These are phyloP conservation scores for Aspergillus haitiensis DNA, from an alignment of 495 filamentous ascomycete genomes.

Conservation along the genomic window DNA sequence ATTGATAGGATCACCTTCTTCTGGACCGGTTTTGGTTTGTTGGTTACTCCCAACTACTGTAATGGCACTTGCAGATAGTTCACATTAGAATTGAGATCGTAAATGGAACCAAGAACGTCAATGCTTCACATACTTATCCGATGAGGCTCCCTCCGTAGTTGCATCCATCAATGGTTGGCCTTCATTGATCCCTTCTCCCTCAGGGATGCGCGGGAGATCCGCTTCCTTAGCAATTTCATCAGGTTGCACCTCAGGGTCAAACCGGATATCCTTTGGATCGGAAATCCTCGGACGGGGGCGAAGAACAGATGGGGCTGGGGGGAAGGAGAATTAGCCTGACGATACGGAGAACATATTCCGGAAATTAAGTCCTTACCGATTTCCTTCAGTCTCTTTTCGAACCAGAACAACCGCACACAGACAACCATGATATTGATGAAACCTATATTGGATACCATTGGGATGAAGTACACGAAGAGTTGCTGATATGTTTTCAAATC, in stretches of 20 bases:
- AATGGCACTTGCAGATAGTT: not conserved
- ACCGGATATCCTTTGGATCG: not conserved
- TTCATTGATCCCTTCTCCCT: not conserved
- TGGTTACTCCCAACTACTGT: not conserved
- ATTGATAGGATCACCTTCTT: not conserved
- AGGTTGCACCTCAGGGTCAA: slow-evolving; percentile 17
- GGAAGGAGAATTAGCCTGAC: not conserved
- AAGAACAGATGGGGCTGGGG: slow-evolving; percentile 16
- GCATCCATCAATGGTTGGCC: not conserved
- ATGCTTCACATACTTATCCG: slow-evolving; percentile 7
- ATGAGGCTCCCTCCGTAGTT: not conserved
- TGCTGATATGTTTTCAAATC: slow-evolving; percentile 43
- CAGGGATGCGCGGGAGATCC: not conserved
- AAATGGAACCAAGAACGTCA: not conserved
- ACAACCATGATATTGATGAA: slow-evolving; percentile 42
- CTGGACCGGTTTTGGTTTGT: not conserved
- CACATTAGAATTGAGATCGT: not conserved
- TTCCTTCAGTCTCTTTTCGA: slow-evolving; percentile 34
- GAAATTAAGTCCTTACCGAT: slow-evolving; percentile 3
- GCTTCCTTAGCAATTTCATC: not conserved
- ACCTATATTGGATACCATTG: slow-evolving; percentile 34
- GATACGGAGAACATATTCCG: not conserved
- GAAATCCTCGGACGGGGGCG: slow-evolving; percentile 5
- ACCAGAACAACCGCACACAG: slow-evolving; percentile 37
- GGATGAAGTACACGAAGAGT: slow-evolving; percentile 37